These are phyloP conservation scores for Penicillium sp. DNA, from an alignment of 2,329 filamentous ascomycete genomes.

Conservation along the genomic window DNA sequence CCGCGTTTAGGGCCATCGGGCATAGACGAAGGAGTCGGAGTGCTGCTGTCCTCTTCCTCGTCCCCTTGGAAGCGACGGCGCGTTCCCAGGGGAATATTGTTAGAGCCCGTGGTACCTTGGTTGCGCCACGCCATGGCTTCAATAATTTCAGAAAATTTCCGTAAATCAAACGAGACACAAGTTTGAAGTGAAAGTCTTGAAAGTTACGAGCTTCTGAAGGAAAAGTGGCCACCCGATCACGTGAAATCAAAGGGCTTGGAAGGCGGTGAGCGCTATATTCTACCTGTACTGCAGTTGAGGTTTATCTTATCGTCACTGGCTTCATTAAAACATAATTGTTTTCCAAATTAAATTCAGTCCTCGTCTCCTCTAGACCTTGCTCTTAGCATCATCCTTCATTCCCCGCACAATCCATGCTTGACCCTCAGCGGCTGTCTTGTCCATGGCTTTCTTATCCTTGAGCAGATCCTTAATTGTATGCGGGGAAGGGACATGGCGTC, in stretches of 20 bases:
- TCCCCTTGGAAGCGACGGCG: conserved; percentile 76
- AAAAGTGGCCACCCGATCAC: conserved; percentile 6
- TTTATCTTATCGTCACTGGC: neutral
- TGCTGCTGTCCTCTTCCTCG: conserved; percentile 48
- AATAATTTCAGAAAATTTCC: neutral
- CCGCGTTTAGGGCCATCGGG: conserved; percentile 71
- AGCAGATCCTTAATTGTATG: conserved; percentile 62
- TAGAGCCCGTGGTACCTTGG: conserved; percentile 91
- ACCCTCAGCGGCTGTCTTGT: conserved; percentile 55
- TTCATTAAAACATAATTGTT: neutral
- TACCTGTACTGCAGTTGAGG: neutral
- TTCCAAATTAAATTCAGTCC: neutral
- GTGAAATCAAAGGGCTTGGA: neutral
- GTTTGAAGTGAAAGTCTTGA: neutral
- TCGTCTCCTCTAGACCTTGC: conserved; percentile 25
- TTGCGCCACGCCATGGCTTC: conserved; percentile 62
- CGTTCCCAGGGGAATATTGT: conserved; percentile 86
- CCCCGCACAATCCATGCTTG: conserved; percentile 66
- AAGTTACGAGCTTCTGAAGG: conserved; percentile 7
- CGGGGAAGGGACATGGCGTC: conserved; percentile 67
- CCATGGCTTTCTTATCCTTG: conserved; percentile 57
- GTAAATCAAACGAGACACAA: neutral
- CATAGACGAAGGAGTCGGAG: conserved; percentile 48
- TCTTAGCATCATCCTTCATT: conserved; percentile 67
- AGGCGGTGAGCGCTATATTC: conserved; percentile 5